phyloP scores from a whole-genome alignment of 805 yeast genomes.

The Schwanniomyces yamadae region DNA sequence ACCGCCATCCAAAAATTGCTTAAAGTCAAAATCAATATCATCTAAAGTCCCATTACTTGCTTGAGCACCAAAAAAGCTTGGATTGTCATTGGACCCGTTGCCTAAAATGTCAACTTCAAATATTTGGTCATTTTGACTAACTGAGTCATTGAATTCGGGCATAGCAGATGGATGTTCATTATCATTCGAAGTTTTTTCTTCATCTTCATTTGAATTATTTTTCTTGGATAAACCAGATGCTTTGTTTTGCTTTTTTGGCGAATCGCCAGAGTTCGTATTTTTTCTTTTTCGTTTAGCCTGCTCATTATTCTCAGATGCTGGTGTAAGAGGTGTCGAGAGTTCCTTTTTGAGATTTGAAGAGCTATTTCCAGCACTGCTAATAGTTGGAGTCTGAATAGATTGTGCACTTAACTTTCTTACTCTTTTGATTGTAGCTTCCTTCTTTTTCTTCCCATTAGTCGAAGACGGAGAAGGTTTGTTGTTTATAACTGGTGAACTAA shows the following conservation, averaged over 20 bases:
- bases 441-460: constrained; percentile 26
- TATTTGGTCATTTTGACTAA: constrained; percentile 28
- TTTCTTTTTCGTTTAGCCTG: constrained; percentile 23
- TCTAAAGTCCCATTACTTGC: constrained; percentile 29
- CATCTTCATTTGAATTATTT: constrained; percentile 27
- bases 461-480: constrained; percentile 35
- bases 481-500: constrained; percentile 32
- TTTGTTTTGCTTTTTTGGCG: constrained; percentile 31
- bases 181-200: constrained; percentile 20
- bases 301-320: constrained; percentile 36
- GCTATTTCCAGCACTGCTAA: constrained; percentile 10
- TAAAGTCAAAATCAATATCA: constrained; percentile 45
- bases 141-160: constrained; percentile 13
- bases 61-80: constrained; percentile 20
- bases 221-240: constrained; percentile 16
- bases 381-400: constrained; percentile 10
- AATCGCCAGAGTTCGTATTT: constrained; percentile 24
- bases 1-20: constrained; percentile 39
- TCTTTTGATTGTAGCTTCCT: constrained; percentile 30
- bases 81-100: constrained; percentile 14
- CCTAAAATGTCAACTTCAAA: constrained; percentile 36
- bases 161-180: constrained; percentile 8
- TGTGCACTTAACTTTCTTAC: constrained; percentile 29
- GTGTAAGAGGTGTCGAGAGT: constrained; percentile 39
- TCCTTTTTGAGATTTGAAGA: constrained; percentile 34